Base-by-base conservation (phyloP, 192 early-diverging fungal species). In the Backusella tuberculispora region DNA sequence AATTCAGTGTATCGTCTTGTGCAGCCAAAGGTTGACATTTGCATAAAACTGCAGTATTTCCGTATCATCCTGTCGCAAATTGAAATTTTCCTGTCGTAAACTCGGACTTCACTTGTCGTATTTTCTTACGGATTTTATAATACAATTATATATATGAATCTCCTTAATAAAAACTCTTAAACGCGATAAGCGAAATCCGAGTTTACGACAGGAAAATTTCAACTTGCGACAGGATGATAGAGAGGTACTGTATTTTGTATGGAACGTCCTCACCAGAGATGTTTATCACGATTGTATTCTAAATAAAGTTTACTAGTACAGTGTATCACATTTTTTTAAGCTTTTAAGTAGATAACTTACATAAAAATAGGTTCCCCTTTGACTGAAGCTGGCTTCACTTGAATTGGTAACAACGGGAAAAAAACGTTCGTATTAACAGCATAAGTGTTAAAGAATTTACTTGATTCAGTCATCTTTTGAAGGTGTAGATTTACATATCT, bases 291-390 rank as follows among this genome's bases (percentile, higher is more conserved):
- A 15, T 47, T 69, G 41, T 69, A 69, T 44, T 46, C 66, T 69
- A 69, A 69, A 69, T 69, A 69, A 10, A 19, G 66, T 69, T 46
- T 69, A 34, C 45, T 46, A 69, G 21, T 69, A 69, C 40, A 69
- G 24, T 69, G 43, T 69, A 69, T 47, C 24, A 69, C 66, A 69
- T 47, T 42, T 69, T 68, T 69, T 69, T 19, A 68, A 68, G 42
- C 45, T 41, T 68, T 68, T 68, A 68, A 68, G 66, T 68, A 68
- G 66, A 68, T 42, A 68, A 46, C 66, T 68, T 68, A 68, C 66
- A 45, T 68, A 68, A 45, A 45, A 34, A 68, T 42, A 68, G 17
- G 19, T 45, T 43, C 1, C 13, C 43, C 43, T 69, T 69, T 69
- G 42, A 42, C 26, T 45, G 45, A 69, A 46, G 66, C 66, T 69